A percentile compares a stretch with the other conserved stretches of the same genome.
Evolutionary conservation across 1,284 basidiomycete species (phyloP).

Genomic region (Cutaneotrichosporon spelunceum): DNA sequence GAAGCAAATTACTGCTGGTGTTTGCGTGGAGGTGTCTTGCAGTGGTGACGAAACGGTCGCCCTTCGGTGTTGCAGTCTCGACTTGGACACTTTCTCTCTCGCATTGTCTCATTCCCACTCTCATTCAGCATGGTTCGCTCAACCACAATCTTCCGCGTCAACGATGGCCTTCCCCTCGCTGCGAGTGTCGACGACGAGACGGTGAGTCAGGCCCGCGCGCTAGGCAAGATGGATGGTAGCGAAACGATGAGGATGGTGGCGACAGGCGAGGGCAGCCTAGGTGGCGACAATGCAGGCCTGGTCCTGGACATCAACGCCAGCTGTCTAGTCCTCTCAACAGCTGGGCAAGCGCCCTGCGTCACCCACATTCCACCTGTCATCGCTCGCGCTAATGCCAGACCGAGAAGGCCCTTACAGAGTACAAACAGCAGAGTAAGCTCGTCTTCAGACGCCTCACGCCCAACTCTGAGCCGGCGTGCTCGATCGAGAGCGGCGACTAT

Average conservation of each 20-base stretch:
- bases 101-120: not conserved
- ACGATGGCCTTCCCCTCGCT: constrained; percentile 84
- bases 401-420: constrained; percentile 87
- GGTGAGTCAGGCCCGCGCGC: constrained; percentile 54
- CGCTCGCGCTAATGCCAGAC: constrained; percentile 58
- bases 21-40: not conserved
- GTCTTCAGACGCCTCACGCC: constrained; percentile 90
- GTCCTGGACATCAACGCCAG: too few relatives aligned
- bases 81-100: not conserved
- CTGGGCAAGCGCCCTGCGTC: too few relatives aligned
- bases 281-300: not conserved
- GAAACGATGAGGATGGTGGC: not conserved
- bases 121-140: constrained; percentile 73
- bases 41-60: not conserved
- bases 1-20: not conserved
- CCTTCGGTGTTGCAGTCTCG: not conserved
- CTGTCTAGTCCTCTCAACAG: too few relatives aligned
- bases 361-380: not conserved
- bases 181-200: constrained; percentile 94
- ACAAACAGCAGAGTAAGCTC: constrained; percentile 97
- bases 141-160: constrained; percentile 85
- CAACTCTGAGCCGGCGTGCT: constrained; percentile 90
- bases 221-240: too few relatives aligned
- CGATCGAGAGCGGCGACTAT: constrained; percentile 92
- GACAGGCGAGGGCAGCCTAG: not conserved